These are phyloP conservation scores for Tylopilus plumbeoviolaceoides DNA, from an alignment of 768 basidiomycete species.

Conservation along the genomic window DNA sequence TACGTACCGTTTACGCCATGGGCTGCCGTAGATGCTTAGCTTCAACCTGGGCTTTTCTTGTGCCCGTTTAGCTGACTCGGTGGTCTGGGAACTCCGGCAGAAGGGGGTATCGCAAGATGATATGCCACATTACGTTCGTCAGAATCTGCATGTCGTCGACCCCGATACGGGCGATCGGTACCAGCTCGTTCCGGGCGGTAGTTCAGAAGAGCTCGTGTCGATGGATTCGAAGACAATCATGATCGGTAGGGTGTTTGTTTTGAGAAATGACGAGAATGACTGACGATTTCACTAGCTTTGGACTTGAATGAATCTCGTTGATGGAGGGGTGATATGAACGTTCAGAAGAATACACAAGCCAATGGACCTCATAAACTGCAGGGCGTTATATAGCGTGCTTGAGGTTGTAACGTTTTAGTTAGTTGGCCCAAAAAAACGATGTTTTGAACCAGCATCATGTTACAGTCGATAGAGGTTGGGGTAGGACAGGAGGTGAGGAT, in stretches of 20 bases:
- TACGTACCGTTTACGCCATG: not conserved
- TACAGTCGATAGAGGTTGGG: too few species aligned
- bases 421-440: too few species aligned
- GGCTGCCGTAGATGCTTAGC: not conserved
- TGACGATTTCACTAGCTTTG: slow-evolving; percentile 2
- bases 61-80: not conserved
- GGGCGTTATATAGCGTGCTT: too few species aligned
- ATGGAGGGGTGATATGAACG: not conserved
- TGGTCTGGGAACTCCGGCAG: not conserved
- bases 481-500: too few species aligned
- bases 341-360: too few species aligned
- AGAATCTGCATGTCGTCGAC: slow-evolving; percentile 2
- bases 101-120: slow-evolving; percentile 2
- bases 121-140: slow-evolving; percentile 5
- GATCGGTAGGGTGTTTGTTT: slow-evolving; percentile 2
- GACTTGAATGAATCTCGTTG: not conserved
- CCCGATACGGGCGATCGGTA: slow-evolving; percentile 6
- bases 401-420: too few species aligned
- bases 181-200: not conserved
- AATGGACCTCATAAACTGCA: too few species aligned
- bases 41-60: too few species aligned
- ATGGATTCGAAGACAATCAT: not conserved
- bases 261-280: not conserved
- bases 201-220: not conserved
- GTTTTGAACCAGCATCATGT: too few species aligned